phyloP scores from a whole-genome alignment of 2,329 filamentous ascomycete genomes.

The Colletotrichum tropicale region DNA sequence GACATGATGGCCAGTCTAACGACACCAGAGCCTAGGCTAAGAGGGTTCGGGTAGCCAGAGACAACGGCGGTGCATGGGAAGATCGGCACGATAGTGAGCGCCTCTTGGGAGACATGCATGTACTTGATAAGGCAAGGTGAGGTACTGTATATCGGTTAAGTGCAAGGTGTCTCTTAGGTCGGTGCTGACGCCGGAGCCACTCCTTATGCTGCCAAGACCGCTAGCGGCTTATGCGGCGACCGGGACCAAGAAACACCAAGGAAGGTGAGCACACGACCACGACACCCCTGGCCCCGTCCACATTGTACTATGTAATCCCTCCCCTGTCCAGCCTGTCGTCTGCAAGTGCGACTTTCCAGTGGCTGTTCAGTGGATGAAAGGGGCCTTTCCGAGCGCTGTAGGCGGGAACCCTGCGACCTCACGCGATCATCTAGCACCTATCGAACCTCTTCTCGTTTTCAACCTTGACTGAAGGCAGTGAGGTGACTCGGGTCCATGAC shows the following conservation, averaged over 20 bases:
- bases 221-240: conserved; percentile 16
- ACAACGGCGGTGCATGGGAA: background rate
- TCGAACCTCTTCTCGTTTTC: background rate
- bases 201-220: conserved; percentile 5
- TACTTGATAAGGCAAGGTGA: background rate
- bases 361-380: background rate
- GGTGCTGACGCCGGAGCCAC: background rate
- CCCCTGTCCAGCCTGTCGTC: background rate
- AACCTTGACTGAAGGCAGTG: background rate
- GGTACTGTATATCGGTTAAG: background rate
- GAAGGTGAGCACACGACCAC: conserved; percentile 17
- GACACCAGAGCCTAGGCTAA: background rate
- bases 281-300: background rate
- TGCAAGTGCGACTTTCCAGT: background rate
- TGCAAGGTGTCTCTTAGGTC: background rate
- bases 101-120: background rate
- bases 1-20: background rate
- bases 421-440: background rate
- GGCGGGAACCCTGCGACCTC: background rate
- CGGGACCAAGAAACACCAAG: conserved; percentile 4
- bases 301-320: background rate
- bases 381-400: background rate
- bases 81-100: background rate
- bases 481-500: background rate
- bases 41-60: background rate